Base-by-base conservation (phyloP, 2,329 filamentous ascomycete genomes). In the Neocatenulostroma microsporum region DNA sequence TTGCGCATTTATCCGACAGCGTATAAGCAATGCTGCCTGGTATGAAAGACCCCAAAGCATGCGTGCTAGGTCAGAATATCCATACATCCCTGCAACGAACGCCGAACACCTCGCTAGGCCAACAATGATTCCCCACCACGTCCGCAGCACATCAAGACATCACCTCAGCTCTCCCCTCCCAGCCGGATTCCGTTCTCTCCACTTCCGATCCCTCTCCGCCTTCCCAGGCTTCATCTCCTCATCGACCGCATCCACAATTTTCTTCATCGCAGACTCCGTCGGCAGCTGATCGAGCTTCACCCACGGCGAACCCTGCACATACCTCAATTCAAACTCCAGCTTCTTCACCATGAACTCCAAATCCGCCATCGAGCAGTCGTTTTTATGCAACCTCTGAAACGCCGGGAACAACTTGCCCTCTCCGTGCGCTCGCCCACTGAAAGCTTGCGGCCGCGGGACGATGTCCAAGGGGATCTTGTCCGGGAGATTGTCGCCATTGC, bases 401-500 rank as follows among this genome's bases (percentile, higher is more conserved):
- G 84, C 82, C 1, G 91, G 91, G 56, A 95, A 91, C 11, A 98
- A 74, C 17, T 81, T 82, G 53, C 66, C 65, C 26, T 64, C 60
- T 18, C 68, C 68, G 37, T 89, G 87, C 44, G 91, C 84, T 27
- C 86, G 82, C 30, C 84, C 78, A 36, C 60, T 53, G 63, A 98
- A 98, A 45, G 93, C 87, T 45, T 84, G 80, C 40, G 87, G 78
- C 70, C 89, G 93, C 0, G 87, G 84, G 6, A 89, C 78, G 52
- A 93, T 80, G 23, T 75, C 64, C 41, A 58, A 46, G 0, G 91
- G 89, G 19, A 96, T 80, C 10, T 77, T 73, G 13, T 82, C 74
- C 57, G 75, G 67, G 45, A 95, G 80, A 39, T 76, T 74, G 45
- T 81, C 70, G 48, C 80, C 79, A 45, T 82, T 72, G 48, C 80